Conservation (phyloP, 2,329 filamentous ascomycete genomes). For the Penicillium hordei region DNA sequence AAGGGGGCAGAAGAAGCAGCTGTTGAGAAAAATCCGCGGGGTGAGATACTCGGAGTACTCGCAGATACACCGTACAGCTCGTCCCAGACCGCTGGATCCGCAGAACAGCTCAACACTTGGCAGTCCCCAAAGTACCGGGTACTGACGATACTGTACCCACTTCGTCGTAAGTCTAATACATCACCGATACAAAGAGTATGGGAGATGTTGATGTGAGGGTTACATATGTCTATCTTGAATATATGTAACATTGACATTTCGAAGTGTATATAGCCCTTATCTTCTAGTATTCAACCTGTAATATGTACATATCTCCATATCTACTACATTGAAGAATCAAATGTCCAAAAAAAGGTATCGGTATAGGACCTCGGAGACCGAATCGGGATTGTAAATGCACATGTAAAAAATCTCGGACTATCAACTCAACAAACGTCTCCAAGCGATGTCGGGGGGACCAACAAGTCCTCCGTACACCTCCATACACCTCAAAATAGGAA, state of each 20-base stretch:
- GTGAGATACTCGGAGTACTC: conserved; percentile 22
- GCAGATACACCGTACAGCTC: conserved; percentile 32
- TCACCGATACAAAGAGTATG: not conserved
- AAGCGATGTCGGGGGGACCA: conserved; percentile 1
- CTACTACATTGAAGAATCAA: not conserved
- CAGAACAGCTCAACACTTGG: conserved; percentile 20
- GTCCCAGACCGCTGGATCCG: conserved; percentile 16
- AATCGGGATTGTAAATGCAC: not conserved
- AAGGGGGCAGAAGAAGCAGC: conserved; percentile 16
- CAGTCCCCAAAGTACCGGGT: conserved; percentile 28
- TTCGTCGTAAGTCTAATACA: not conserved
- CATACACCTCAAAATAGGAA: not conserved
- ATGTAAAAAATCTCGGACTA: not conserved
- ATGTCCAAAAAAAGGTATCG: not conserved
- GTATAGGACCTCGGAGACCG: not conserved
- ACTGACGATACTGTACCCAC: conserved; percentile 16
- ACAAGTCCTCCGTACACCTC: not conserved
- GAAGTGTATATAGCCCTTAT: no score
- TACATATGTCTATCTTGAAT: not conserved
- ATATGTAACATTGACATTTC: not conserved
- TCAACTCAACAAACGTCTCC: conserved; percentile 10
- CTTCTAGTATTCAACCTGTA: not conserved
- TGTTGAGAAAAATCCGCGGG: conserved; percentile 29
- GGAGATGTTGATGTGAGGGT: not conserved
- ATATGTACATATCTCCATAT: not conserved